Evolutionary conservation across 164 flowering plant species (phyloP).

Genomic region (Brasenia schreberi): DNA sequence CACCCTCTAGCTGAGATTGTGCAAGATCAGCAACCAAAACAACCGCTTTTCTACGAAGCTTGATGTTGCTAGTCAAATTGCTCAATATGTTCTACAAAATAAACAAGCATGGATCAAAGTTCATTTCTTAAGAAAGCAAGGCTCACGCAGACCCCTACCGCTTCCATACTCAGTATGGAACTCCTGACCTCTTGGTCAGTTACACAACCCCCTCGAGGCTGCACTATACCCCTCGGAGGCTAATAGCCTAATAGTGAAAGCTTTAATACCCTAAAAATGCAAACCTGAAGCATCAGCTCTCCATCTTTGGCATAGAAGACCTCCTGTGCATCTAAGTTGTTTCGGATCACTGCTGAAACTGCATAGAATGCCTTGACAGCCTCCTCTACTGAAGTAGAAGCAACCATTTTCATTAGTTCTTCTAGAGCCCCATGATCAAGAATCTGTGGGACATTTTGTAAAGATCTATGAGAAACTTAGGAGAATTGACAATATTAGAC

Average conservation of each 20-base stretch:
- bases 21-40: constrained; percentile 66
- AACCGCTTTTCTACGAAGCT: constrained; percentile 59
- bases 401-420: constrained; percentile 61
- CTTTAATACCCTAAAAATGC: not conserved
- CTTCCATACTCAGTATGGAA: not conserved
- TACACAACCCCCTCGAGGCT: too few relatives aligned
- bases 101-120: not conserved
- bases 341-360: constrained; percentile 71
- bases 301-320: constrained; percentile 63
- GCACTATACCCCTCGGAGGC: too few relatives aligned
- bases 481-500: too few relatives aligned
- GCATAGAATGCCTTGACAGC: constrained; percentile 83
- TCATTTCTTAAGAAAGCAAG: not conserved
- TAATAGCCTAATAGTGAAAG: too few relatives aligned
- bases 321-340: constrained; percentile 54
- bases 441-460: constrained; percentile 27
- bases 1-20: constrained; percentile 31
- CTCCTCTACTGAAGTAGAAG: constrained; percentile 52
- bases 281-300: constrained; percentile 67
- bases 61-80: constrained; percentile 58
- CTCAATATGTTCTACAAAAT: constrained; percentile 51
- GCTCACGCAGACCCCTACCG: not conserved
- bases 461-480: not conserved
- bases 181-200: too few relatives aligned
- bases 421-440: constrained; percentile 55